Conservation (phyloP, 345 rosid species). For the Bruguiera parviflora region DNA sequence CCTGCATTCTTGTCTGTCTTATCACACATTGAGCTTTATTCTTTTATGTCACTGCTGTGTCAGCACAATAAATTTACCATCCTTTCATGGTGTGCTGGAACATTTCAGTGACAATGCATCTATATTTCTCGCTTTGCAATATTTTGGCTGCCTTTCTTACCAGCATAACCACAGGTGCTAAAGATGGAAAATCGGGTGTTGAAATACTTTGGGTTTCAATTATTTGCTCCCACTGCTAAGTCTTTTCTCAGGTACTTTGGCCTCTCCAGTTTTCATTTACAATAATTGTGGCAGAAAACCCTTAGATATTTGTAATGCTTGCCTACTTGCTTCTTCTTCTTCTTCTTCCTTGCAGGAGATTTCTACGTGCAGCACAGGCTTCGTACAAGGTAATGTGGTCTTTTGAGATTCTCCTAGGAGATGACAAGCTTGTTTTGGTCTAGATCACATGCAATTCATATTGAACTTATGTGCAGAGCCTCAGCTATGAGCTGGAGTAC, state of each 20-base stretch:
- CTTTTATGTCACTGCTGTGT: no score
- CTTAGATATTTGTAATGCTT: no score
- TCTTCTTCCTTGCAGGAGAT: constrained; percentile 57
- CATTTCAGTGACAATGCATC: no score
- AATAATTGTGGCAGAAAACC: no score
- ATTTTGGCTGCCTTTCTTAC: constrained; percentile 10
- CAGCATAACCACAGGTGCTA: constrained; percentile 46
- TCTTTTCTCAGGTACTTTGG: constrained; percentile 71
- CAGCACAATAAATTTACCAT: no score
- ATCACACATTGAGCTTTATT: no score
- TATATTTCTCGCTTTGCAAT: neutral
- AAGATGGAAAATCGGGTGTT: constrained; percentile 70
- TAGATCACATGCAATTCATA: no score
- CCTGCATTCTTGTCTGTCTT: no score
- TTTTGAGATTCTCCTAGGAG: neutral
- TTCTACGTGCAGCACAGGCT: constrained; percentile 81
- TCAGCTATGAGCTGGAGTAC: constrained; percentile 68
- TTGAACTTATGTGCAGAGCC: constrained; percentile 47
- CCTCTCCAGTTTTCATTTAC: no score
- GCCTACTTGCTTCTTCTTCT: neutral
- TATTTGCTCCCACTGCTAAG: constrained; percentile 70
- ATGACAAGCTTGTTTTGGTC: no score
- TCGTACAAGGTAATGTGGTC: constrained; percentile 47
- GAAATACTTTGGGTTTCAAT: constrained; percentile 62
- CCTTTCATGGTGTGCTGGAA: no score